Percentiles rank a stretch among this genome's conserved stretches.
Conservation (phyloP, 176 grass and related monocot species). For the Rhipidocladum racemiflorum region DNA sequence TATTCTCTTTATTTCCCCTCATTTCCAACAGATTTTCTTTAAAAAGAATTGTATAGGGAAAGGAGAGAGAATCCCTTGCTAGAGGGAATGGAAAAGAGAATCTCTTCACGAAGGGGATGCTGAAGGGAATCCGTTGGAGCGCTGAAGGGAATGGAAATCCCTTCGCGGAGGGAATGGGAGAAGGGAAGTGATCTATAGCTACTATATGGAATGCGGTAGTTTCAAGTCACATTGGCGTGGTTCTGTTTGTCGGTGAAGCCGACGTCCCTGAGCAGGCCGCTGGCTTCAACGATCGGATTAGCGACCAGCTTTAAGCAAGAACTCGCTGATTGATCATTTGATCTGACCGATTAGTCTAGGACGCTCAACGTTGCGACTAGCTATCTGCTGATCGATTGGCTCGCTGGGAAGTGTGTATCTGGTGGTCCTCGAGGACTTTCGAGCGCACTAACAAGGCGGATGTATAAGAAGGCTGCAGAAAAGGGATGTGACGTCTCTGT, state of each 20-base stretch:
- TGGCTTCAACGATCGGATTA: not conserved
- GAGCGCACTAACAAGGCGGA: not conserved
- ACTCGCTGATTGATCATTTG: not conserved
- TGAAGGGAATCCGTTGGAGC: too few relatives aligned
- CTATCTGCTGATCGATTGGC: not conserved
- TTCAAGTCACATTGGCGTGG: slow-evolving; percentile 16
- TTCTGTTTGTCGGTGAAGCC: slow-evolving; percentile 16
- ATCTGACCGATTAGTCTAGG: not conserved
- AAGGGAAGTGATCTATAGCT: not conserved
- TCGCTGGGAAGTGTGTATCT: not conserved
- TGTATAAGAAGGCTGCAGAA: not conserved
- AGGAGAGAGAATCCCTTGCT: too few relatives aligned
- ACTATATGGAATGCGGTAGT: not conserved
- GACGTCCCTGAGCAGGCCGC: not conserved
- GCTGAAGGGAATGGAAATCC: too few relatives aligned
- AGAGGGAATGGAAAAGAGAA: too few relatives aligned
- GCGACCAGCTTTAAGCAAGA: not conserved
- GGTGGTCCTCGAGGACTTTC: not conserved
- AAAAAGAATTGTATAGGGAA: too few relatives aligned
- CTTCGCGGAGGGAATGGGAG: too few relatives aligned
- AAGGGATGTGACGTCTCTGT: not conserved
- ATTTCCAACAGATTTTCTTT: too few relatives aligned
- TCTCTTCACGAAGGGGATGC: too few relatives aligned
- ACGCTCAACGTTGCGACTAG: not conserved
- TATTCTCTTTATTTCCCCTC: too few relatives aligned